Evolutionary conservation across 495 filamentous ascomycete genomes (phyloP).

Genomic region (Penicillium flavigenum): DNA sequence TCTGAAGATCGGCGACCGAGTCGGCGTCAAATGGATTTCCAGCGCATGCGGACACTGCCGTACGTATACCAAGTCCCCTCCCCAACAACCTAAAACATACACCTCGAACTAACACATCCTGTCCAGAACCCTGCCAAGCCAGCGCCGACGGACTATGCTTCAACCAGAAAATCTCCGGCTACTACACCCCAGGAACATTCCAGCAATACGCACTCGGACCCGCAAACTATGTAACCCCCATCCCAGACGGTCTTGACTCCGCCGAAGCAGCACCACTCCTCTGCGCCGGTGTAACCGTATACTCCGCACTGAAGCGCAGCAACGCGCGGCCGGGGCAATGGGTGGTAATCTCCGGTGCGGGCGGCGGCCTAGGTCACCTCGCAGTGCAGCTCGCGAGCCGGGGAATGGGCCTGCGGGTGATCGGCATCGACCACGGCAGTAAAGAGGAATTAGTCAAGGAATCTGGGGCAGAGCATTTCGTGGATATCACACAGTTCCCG

Average conservation of each 20-base stretch:
- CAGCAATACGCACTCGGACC: conserved; percentile 67
- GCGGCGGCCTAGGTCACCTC: conserved; percentile 67
- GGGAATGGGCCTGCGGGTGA: conserved; percentile 66
- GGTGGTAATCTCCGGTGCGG: conserved; percentile 66
- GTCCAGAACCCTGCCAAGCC: conserved; percentile 50
- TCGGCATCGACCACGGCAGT: conserved; percentile 65
- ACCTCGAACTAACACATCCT: conserved; percentile 5
- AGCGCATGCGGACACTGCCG: conserved; percentile 51
- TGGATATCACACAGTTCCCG: conserved; percentile 60
- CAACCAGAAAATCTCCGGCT: conserved; percentile 55
- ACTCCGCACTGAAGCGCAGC: conserved; percentile 58
- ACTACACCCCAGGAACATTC: conserved; percentile 66
- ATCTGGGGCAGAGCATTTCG: conserved; percentile 66
- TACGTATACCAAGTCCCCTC: conserved; percentile 19
- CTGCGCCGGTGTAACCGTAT: conserved; percentile 60
- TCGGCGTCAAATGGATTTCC: conserved; percentile 59
- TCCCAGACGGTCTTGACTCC: conserved; percentile 59
- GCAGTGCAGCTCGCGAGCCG: conserved; percentile 60
- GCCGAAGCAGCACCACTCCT: conserved; percentile 64
- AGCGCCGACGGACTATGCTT: conserved; percentile 60
- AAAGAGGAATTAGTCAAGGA: conserved; percentile 60
- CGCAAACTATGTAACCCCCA: conserved; percentile 66
- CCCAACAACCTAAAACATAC: background rate
- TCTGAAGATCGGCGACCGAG: conserved; percentile 64
- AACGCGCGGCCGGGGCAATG: conserved; percentile 59